These are phyloP conservation scores for Arthrinium phaeospermum DNA, from an alignment of 2,329 filamentous ascomycete genomes.

Conservation along the genomic window DNA sequence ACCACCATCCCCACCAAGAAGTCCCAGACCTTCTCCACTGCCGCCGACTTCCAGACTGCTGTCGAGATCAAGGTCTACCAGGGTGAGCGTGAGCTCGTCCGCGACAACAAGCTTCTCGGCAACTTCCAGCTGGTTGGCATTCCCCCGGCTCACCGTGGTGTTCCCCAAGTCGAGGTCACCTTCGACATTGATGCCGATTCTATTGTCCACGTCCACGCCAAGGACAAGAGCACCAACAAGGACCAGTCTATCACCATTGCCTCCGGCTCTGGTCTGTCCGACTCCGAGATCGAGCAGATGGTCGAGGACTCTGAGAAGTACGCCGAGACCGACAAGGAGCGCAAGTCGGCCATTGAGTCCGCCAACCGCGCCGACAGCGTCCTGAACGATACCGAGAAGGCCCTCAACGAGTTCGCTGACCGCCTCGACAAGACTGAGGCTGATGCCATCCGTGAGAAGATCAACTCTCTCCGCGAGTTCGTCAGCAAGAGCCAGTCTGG, in stretches of 20 bases:
- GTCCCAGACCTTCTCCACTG: conserved; percentile 97
- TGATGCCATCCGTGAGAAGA: conserved; percentile 94
- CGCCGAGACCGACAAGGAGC: conserved; percentile 92
- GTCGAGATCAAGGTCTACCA: conserved; percentile 99
- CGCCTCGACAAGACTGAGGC: conserved; percentile 96
- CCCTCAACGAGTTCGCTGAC: conserved; percentile 94
- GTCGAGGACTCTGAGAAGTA: conserved; percentile 98
- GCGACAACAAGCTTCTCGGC: conserved; percentile 97
- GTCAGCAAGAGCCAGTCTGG: conserved; percentile 94
- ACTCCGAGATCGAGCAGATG: conserved; percentile 95
- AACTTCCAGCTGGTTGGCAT: conserved; percentile 99
- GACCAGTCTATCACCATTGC: conserved; percentile 99
- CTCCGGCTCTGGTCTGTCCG: conserved; percentile 94
- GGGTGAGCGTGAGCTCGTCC: conserved; percentile 98
- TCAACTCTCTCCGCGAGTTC: conserved; percentile 81
- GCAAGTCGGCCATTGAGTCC: conserved; percentile 92
- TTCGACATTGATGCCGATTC: conserved; percentile 99
- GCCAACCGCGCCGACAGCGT: conserved; percentile 98
- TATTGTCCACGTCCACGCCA: conserved; percentile 96
- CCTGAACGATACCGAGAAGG: conserved; percentile 97
- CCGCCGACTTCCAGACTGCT: conserved; percentile 96
- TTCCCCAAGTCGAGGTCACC: conserved; percentile 96
- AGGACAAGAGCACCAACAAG: conserved; percentile 99
- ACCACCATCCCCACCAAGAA: conserved; percentile 99
- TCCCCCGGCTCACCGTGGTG: conserved; percentile 92